These are phyloP conservation scores for Suhomyces prunicola DNA, from an alignment of 805 yeast species.

Conservation along the genomic window DNA sequence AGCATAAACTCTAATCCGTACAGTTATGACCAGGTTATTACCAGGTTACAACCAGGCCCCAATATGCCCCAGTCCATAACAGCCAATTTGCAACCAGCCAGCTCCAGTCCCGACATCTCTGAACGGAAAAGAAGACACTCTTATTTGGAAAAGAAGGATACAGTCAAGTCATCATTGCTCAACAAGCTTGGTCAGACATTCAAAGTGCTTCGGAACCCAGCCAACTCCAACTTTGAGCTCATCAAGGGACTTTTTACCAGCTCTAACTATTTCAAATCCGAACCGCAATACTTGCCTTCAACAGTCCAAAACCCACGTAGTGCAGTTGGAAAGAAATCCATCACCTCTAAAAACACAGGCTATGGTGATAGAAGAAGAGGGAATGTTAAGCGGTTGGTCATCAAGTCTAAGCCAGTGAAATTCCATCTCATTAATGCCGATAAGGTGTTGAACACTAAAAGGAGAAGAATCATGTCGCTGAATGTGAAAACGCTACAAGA, in stretches of 20 bases:
- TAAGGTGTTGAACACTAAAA: conserved; percentile 34
- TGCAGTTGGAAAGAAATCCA: not conserved
- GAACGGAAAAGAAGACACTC: conserved; percentile 17
- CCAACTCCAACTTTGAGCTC: conserved; percentile 10
- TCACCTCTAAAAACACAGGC: not conserved
- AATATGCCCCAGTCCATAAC: conserved; percentile 36
- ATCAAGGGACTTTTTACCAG: conserved; percentile 33
- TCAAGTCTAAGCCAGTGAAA: conserved; percentile 39
- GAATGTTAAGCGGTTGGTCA: conserved; percentile 33
- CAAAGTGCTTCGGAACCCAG: conserved; percentile 26
- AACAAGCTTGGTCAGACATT: conserved; percentile 34
- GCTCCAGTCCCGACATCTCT: conserved; percentile 7
- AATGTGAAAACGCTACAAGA: conserved; percentile 3
- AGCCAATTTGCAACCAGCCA: conserved; percentile 19
- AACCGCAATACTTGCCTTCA: not conserved
- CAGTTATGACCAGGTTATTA: conserved; percentile 23
- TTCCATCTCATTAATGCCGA: conserved; percentile 43
- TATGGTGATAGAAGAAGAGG: conserved; percentile 19
- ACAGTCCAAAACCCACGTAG: not conserved
- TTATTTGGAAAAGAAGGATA: conserved; percentile 10
- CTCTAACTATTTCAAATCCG: conserved; percentile 16
- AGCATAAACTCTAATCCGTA: conserved; percentile 25
- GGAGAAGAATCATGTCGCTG: conserved; percentile 23
- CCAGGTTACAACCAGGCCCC: conserved; percentile 17
- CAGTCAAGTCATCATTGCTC: conserved; percentile 25